Conservation (phyloP, 306 rosid species). For the Prunus armeniaca region DNA sequence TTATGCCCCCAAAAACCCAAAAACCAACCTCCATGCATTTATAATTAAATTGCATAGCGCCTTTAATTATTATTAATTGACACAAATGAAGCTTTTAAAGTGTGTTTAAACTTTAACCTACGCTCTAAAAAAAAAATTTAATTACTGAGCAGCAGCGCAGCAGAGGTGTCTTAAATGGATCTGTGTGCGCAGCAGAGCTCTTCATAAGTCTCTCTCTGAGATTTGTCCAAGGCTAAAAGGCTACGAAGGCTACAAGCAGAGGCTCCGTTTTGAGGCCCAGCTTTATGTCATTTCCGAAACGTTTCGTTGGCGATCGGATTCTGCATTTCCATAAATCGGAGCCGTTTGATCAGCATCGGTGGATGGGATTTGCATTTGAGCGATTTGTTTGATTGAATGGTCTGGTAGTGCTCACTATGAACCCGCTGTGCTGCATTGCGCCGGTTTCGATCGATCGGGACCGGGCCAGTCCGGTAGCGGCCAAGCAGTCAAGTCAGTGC, state of each 20-base stretch:
- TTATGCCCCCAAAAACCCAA: slow-evolving; percentile 13
- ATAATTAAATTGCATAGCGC: not conserved
- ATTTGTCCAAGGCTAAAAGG: not conserved
- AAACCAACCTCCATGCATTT: slow-evolving; percentile 22
- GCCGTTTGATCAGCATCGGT: slow-evolving; percentile 4
- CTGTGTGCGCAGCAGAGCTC: slow-evolving; percentile 32
- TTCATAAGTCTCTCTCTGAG: not conserved
- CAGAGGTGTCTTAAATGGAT: slow-evolving; percentile 48
- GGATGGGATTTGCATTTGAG: not conserved
- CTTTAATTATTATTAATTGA: no score
- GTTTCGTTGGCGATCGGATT: slow-evolving; percentile 31
- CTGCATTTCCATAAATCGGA: slow-evolving; percentile 20
- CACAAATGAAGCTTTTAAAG: no score
- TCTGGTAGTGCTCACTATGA: slow-evolving; percentile 40
- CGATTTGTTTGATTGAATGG: slow-evolving; percentile 14
- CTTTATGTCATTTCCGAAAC: slow-evolving; percentile 38
- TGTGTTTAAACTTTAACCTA: slow-evolving; percentile 32
- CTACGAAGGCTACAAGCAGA: not conserved
- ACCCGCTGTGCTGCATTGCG: slow-evolving; percentile 99
- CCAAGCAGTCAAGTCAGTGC: slow-evolving; percentile 48
- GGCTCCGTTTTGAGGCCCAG: slow-evolving; percentile 1
- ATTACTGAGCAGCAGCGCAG: slow-evolving; percentile 19
- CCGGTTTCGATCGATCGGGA: slow-evolving; percentile 99
- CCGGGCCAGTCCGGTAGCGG: slow-evolving; percentile 44
- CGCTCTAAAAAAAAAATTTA: slow-evolving; percentile 16